A percentile compares a stretch with the other conserved stretches of the same genome.
Evolutionary conservation across 345 rosid species (phyloP).

Genomic region (Sonneratia alba): DNA sequence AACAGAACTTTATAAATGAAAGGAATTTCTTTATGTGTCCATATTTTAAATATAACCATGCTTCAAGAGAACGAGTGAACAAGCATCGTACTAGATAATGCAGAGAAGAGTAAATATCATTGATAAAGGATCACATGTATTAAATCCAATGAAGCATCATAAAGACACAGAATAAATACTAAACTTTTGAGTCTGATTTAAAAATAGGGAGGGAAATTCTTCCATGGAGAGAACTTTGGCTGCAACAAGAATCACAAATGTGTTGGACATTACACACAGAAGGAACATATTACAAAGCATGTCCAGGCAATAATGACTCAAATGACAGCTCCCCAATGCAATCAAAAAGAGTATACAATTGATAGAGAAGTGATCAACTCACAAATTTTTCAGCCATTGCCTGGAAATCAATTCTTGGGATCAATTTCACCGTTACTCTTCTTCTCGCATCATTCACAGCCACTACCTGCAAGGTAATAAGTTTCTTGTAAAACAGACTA

Average conservation of each 20-base stretch:
- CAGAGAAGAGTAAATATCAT: neutral
- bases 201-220: neutral
- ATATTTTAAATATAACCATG: neutral
- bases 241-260: neutral
- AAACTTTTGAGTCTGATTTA: neutral
- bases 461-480: conserved; percentile 53
- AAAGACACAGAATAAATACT: neutral
- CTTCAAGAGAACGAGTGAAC: neutral
- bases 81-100: neutral
- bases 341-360: neutral
- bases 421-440: conserved; percentile 72
- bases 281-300: neutral
- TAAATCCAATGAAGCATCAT: neutral
- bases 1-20: neutral
- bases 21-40: neutral
- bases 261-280: neutral
- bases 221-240: neutral
- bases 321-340: neutral
- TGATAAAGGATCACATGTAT: neutral
- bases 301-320: neutral
- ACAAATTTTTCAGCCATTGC: conserved; percentile 76
- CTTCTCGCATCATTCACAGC: conserved; percentile 51
- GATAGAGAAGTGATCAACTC: conserved; percentile 9
- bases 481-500: conserved; percentile 4
- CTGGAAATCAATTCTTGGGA: conserved; percentile 84